Conservation (phyloP, 2,329 filamentous ascomycete genomes). For the Stagonosporopsis rhizophila region DNA sequence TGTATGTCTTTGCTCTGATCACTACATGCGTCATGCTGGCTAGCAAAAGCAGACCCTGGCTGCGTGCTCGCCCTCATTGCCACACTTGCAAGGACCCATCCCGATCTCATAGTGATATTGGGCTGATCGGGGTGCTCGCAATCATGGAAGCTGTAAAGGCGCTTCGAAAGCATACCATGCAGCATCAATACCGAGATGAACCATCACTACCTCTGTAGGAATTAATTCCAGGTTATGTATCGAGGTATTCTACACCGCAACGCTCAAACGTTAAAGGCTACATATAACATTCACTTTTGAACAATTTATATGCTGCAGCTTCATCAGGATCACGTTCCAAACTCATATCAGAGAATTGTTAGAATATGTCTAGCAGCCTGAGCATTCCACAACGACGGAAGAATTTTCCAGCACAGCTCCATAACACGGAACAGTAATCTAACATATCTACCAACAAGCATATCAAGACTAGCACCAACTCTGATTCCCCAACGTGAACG, state of each 20-base stretch:
- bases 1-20: background rate
- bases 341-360: slow-evolving; percentile 22
- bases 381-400: slow-evolving; percentile 35
- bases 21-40: background rate
- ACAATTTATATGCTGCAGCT: slow-evolving; percentile 6
- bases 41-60: background rate
- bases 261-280: background rate
- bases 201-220: slow-evolving; percentile 1
- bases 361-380: slow-evolving; percentile 28
- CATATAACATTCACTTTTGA: background rate
- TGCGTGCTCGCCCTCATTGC: background rate
- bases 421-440: slow-evolving; percentile 30
- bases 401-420: slow-evolving; percentile 33
- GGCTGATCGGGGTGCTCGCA: background rate
- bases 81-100: background rate
- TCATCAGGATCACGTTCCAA: slow-evolving; percentile 10
- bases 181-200: background rate
- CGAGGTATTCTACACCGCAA: background rate
- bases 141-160: background rate
- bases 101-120: slow-evolving; percentile 5
- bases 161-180: background rate
- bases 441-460: slow-evolving; percentile 18
- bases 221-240: slow-evolving; percentile 2
- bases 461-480: slow-evolving; percentile 15
- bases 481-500: slow-evolving; percentile 25